Evolutionary conservation across 2,329 filamentous ascomycete species (phyloP), one percentile per base, ranked within the genome.

Genomic region (Trichoderma harzianum): DNA sequence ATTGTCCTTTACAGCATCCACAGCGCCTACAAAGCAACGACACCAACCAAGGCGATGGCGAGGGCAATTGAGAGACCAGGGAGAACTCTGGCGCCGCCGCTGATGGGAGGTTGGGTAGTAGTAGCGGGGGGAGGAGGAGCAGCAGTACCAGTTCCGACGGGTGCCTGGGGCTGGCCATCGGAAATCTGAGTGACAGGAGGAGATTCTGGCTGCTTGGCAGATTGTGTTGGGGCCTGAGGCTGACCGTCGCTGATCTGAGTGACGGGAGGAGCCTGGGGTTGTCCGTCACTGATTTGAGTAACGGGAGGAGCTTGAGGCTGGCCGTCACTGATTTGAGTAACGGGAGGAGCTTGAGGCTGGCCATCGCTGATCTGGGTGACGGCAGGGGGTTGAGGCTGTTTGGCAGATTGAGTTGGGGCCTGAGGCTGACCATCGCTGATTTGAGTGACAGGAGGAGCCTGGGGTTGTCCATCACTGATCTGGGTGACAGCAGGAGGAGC

Each of bases 231-330:
- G 47, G 47, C 34, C 16, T 63, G 75, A 64, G 75, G 72, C 62
- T 78, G 76, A 24, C 76, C 76, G 66, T 81, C 79, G 1, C 75
- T 69, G 16, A 80, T 78, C 72, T 82, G 79, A 57, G 74, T 77
- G 11, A 78, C 74, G 4, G 82, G 79, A n/a, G 77, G 76, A 2
- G 77, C 84, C 72, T 90, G 86, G 67, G 88, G 80, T 75, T 90
- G 84, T 36, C 81, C 81, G 62, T 82, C 80, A 7, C 80, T 79
- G 72, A 88, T 87, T 78, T 87, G 84, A 78, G 85, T 88, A 72
- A 88, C 80, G 10, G 85, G 83, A 2, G 84, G 76, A 21, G 84
- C 84, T 78, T 86, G 84, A 34, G 84, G 83, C 78, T 86, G 85
- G 51, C 85, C 85, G 70, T 87, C 84, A 21, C 76, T 68, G 16